These are phyloP conservation scores for Fusarium newnesense DNA, from an alignment of 2,329 filamentous ascomycete genomes.

Conservation along the genomic window DNA sequence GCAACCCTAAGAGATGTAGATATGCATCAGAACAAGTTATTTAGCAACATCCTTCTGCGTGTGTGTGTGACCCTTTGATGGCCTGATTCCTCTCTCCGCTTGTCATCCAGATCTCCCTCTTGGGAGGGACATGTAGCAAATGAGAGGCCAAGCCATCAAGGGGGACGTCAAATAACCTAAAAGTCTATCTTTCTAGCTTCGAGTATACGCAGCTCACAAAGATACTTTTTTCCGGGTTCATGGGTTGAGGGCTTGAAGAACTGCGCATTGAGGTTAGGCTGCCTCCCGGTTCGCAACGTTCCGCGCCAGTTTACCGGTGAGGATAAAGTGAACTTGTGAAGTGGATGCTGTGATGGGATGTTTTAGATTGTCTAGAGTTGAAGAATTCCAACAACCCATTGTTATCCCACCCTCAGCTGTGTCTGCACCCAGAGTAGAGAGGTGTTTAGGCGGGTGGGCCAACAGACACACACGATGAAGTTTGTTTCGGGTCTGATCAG, in stretches of 20 bases:
- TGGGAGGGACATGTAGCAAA: conserved; percentile 18
- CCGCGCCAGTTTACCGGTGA: not conserved
- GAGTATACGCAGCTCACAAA: not conserved
- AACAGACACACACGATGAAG: conserved; percentile 31
- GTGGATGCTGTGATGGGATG: conserved; percentile 2
- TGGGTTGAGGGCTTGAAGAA: conserved; percentile 13
- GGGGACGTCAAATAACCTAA: conserved; percentile 28
- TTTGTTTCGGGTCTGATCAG: conserved; percentile 24
- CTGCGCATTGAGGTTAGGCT: not conserved
- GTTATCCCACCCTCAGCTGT: conserved; percentile 35
- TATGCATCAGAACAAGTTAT: conserved; percentile 26
- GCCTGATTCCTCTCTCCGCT: conserved; percentile 20
- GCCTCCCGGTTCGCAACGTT: conserved; percentile 33
- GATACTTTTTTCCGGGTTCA: conserved; percentile 13
- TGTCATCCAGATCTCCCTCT: conserved; percentile 19
- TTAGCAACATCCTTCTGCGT: conserved; percentile 5
- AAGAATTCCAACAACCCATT: conserved; percentile 21
- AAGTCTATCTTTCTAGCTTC: conserved; percentile 30
- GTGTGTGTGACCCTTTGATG: conserved; percentile 35
- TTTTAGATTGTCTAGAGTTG: conserved; percentile 26
- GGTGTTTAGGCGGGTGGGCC: conserved; percentile 30
- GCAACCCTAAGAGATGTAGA: conserved; percentile 20
- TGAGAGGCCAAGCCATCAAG: conserved; percentile 1
- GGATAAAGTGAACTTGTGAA: not conserved
- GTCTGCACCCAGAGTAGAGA: conserved; percentile 18